phyloP scores from a whole-genome alignment of 495 filamentous ascomycete species.

The Talaromyces liani region DNA sequence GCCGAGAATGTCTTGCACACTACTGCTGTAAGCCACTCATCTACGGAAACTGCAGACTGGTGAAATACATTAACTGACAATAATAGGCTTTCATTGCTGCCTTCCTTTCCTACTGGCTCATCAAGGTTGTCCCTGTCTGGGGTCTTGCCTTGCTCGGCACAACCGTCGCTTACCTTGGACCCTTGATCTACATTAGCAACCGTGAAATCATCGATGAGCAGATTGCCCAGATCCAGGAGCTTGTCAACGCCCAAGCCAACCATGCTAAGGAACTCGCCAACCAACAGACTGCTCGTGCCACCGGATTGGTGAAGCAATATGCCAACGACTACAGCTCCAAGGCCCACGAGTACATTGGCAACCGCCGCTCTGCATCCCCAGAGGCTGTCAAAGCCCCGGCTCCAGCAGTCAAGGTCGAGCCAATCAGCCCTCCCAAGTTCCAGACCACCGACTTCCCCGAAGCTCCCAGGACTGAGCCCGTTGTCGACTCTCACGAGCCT shows the following conservation, averaged over 20 bases:
- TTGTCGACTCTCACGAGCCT: conserved; percentile 21
- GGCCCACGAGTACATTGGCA: conserved; percentile 66
- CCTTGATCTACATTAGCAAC: conserved; percentile 87
- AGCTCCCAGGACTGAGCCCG: conserved; percentile 51
- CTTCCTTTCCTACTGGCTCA: conserved; percentile 84
- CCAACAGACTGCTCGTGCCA: conserved; percentile 72
- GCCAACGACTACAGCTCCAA: conserved; percentile 78
- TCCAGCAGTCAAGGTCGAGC: conserved; percentile 30
- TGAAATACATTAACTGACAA: conserved; percentile 12
- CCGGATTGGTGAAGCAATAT: conserved; percentile 70
- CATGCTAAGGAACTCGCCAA: conserved; percentile 74
- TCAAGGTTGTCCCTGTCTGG: conserved; percentile 93
- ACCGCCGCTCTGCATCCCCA: conserved; percentile 41
- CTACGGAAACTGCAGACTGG: not conserved
- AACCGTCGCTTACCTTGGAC: conserved; percentile 72
- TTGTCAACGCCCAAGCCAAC: conserved; percentile 71
- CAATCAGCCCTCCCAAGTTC: conserved; percentile 16
- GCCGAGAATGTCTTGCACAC: conserved; percentile 86
- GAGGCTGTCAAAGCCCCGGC: conserved; percentile 34
- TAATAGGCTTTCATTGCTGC: conserved; percentile 66
- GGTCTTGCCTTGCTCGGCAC: conserved; percentile 74
- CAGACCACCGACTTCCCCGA: conserved; percentile 51
- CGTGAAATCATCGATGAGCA: conserved; percentile 87
- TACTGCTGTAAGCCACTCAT: conserved; percentile 53
- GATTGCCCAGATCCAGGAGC: conserved; percentile 58